phyloP scores from a whole-genome alignment of 2,329 filamentous ascomycete species.

The Pseudofabraea citricarpa region DNA sequence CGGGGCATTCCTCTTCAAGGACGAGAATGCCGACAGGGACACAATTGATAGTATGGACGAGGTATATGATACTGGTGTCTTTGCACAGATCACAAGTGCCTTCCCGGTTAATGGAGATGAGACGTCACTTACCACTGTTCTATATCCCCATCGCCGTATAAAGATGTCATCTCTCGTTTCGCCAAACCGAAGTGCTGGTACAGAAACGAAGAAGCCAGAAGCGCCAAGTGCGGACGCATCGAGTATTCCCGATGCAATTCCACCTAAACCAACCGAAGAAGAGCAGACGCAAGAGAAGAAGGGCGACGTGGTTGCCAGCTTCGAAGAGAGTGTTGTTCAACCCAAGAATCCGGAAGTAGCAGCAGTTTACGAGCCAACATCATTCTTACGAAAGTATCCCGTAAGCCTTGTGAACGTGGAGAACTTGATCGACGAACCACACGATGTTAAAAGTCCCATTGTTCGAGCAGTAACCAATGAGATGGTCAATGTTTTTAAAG shows the following conservation, averaged over 20 bases:
- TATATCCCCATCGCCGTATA: constrained; percentile 94
- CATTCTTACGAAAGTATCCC: constrained; percentile 85
- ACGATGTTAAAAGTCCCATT: constrained; percentile 83
- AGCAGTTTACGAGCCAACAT: constrained; percentile 75
- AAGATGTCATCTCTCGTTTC: constrained; percentile 80
- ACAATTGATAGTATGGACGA: constrained; percentile 86
- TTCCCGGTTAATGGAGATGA: constrained; percentile 88
- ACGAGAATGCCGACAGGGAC: constrained; percentile 90
- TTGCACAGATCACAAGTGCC: constrained; percentile 94
- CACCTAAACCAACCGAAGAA: constrained; percentile 47
- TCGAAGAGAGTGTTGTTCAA: constrained; percentile 76
- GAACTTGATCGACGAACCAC: constrained; percentile 82
- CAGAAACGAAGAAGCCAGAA: constrained; percentile 47
- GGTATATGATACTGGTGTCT: constrained; percentile 93
- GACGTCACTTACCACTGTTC: constrained; percentile 80
- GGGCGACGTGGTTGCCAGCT: constrained; percentile 94
- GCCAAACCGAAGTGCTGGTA: constrained; percentile 38
- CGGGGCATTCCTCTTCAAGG: constrained; percentile 94
- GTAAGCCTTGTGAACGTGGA: constrained; percentile 95
- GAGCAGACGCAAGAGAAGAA: constrained; percentile 61
- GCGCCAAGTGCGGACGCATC: constrained; percentile 35
- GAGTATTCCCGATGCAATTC: constrained; percentile 53
- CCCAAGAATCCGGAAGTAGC: constrained; percentile 44
- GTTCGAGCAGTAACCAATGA: constrained; percentile 93
- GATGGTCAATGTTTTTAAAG: constrained; percentile 98